Evolutionary conservation across 2,329 filamentous ascomycete genomes (phyloP).

Genomic region (Monosporascus ibericus): DNA sequence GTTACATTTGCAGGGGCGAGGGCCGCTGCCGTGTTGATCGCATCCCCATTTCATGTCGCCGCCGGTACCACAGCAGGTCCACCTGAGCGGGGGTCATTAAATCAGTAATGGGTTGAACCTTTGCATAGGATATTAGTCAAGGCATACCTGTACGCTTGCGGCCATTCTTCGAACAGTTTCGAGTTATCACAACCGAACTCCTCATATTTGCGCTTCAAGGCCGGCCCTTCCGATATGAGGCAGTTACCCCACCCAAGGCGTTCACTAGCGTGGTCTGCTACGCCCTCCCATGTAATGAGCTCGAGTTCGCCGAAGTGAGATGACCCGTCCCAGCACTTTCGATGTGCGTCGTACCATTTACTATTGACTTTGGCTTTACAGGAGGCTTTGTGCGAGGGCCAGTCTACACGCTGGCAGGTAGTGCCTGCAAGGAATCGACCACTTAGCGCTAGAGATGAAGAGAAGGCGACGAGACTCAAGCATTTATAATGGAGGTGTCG

Average conservation of each 20-base stretch:
- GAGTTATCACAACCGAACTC: slow-evolving; percentile 1
- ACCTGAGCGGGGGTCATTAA: background rate
- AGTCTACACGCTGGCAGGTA: background rate
- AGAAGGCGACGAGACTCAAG: too few species aligned
- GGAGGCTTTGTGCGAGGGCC: background rate
- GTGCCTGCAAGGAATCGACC: background rate
- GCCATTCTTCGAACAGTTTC: slow-evolving; percentile 2
- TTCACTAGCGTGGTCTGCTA: background rate
- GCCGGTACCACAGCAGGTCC: slow-evolving; percentile 4
- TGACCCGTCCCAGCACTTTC: slow-evolving; percentile 2
- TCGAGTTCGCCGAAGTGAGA: slow-evolving; percentile 4
- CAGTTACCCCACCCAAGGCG: slow-evolving; percentile 1
- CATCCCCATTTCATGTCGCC: slow-evolving; percentile 1
- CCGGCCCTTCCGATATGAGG: background rate
- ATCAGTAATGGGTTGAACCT: too few species aligned
- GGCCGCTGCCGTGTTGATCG: slow-evolving; percentile 5
- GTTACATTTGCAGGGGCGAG: slow-evolving; percentile 2
- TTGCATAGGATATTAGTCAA: too few species aligned
- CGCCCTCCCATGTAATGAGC: slow-evolving; percentile 6
- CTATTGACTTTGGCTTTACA: background rate
- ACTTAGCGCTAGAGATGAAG: too few species aligned
- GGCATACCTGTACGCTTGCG: background rate
- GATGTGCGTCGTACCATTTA: slow-evolving; percentile 3
- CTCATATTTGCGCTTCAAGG: slow-evolving; percentile 1
- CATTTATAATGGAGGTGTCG: too few species aligned